Evolutionary conservation across 148 eudicot species (phyloP).

Genomic region (Chenopodium berlandieri): DNA sequence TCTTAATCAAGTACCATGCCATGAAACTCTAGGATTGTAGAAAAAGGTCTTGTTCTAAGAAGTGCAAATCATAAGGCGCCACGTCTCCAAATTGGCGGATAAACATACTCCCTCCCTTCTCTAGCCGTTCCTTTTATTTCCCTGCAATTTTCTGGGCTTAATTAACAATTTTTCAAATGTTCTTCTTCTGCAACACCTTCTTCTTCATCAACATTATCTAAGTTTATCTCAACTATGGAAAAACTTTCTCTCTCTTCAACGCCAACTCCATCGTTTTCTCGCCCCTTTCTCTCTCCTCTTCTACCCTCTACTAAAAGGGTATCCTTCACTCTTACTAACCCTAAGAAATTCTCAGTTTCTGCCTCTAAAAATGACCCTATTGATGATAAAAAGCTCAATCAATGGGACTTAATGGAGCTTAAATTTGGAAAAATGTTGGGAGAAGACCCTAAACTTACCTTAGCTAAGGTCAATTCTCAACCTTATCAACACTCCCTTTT

Average conservation of each 20-base stretch:
- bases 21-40: too few species aligned
- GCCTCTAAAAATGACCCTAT: constrained; percentile 53
- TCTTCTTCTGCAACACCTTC: background rate
- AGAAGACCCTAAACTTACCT: constrained; percentile 90
- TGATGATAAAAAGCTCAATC: constrained; percentile 35
- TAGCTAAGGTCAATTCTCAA: constrained; percentile 60
- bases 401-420: constrained; percentile 81
- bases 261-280: constrained; percentile 27
- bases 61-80: constrained; percentile 22
- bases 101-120: constrained; percentile 12
- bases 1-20: too few species aligned
- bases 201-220: background rate
- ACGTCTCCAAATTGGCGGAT: constrained; percentile 34
- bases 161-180: constrained; percentile 2
- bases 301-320: constrained; percentile 28
- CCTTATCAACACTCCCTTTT: background rate
- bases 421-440: constrained; percentile 85
- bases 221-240: constrained; percentile 36
- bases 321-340: constrained; percentile 28
- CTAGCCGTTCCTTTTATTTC: constrained; percentile 8
- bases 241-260: constrained; percentile 39
- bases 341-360: constrained; percentile 39
- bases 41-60: background rate
- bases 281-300: constrained; percentile 31
- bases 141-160: background rate